Evolutionary conservation across 225 moss, liverwort and hornwort species (phyloP), one percentile per base, ranked within the genome.

Genomic region (Rhytidiadelphus loreus): DNA sequence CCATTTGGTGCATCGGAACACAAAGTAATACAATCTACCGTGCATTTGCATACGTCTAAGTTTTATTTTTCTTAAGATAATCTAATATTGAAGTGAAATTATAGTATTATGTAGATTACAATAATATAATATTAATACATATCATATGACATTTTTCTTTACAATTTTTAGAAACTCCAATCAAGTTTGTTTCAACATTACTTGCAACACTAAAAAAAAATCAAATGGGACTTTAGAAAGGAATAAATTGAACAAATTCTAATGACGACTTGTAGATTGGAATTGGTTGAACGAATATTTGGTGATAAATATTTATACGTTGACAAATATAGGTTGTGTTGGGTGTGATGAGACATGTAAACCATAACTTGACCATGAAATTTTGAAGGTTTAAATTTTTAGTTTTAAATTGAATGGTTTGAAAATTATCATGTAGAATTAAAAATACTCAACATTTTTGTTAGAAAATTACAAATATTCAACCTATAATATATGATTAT

Each of bases 261-360:
- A 73, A 4, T 46, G 0, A 6, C 1, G 0, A 10, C 11, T 0
- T 37, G 6, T 66, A 21, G 6, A 2, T 66, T 0, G 2, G 1
- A 28, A 28, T 8, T 16, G 5, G 3, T 44, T 71, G 3, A 16
- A 9, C 2, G 3, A 0, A 71, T 43, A 44, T 44, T 71, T 44
- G 16, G 44, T 71, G 9, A 71, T 28, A 71, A 26, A 43, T 43
- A 71, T 71, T 43, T 28, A 15, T 71, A 9, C 9, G 3, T 28
- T 72, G 29, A 72, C 6, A 73, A 70, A 46, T 46, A 46, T 46
- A 46, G 4, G 18, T 2, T 29, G 29, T 0, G 10, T 2, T 29
- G 18, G 18, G 24, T 39, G 3, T 29, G 11, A 46, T 10, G 6
- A 46, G 11, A 30, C 1, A 17, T 0, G 0, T 46, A 16, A 71